Evolutionary conservation across 1,139 yeast genomes (phyloP), one percentile per base, ranked within the genome.

Genomic region (Suhomyces bolitotheri): DNA sequence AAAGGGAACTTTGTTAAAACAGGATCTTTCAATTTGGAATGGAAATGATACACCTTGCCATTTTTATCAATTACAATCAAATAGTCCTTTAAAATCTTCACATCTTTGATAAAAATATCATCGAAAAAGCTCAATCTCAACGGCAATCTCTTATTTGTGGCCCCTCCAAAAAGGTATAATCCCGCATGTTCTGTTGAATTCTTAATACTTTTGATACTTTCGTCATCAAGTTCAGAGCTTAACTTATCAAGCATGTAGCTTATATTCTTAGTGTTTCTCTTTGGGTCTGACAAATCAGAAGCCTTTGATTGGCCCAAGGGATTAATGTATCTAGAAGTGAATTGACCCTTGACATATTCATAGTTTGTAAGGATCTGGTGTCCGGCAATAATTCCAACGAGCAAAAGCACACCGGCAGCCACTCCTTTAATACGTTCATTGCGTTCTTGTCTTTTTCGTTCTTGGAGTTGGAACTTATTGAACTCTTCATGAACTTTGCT

Each of bases 41-140:
- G 76, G 83, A 89, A 85, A 53, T 82, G 86, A 40, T 78, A 80
- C 15, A 87, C 71, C 49, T 82, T 76, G n/a, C 97, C 97, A 16
- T 74, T 73, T 1, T 73, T 73, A 41, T 82, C 75, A 15, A 94
- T 80, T 1, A 80, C 80, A 3, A 79, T 84, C 16, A 81, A 68
- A 7, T 58, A 60, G 16, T 72, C 77, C 15, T 68, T 62, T 1
- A 59, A 53, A 12, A 86, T 51, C 23, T 67, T 64, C n/a, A 88
- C 76, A 50, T 80, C 84, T 29, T 73, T 67, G 29, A 89, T 58
- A 12, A 67, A 50, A 61, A 72, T 71, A 28, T 75, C 74, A 50
- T 89, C 88, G 50, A 90, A 88, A 48, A 68, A 74, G 1, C 70
- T 64, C 5, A 84, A 57, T 50, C 95, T 67, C 17, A 73, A 51